Evolutionary conservation across 164 flowering plant species (phyloP).

Genomic region (Macadamia tetraphylla): DNA sequence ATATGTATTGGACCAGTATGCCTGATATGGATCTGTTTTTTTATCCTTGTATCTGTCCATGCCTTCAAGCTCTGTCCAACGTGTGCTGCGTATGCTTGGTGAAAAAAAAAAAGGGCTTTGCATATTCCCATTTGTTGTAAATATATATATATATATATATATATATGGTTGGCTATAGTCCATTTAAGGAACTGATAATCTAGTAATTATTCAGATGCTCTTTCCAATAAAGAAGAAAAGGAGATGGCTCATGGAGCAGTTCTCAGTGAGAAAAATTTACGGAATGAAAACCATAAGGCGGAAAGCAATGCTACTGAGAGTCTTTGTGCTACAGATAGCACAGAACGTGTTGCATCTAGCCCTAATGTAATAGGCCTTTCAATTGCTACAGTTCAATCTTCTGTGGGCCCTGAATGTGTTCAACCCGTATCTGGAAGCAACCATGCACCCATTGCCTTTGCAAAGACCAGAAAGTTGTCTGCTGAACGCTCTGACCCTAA

Average conservation of each 20-base stretch:
- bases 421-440: constrained; percentile 51
- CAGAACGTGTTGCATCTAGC: constrained; percentile 51
- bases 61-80: background rate
- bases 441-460: constrained; percentile 43
- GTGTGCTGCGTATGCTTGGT: background rate
- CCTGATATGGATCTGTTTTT: no score
- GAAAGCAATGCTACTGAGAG: constrained; percentile 22
- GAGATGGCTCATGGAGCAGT: constrained; percentile 29
- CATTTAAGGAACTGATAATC: constrained; percentile 7
- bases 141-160: background rate
- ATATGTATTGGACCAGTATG: no score
- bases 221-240: constrained; percentile 24
- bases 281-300: constrained; percentile 21
- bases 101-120: background rate
- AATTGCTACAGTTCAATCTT: constrained; percentile 52
- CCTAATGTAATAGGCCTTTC: constrained; percentile 39
- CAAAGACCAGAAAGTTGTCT: constrained; percentile 72
- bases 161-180: background rate
- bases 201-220: constrained; percentile 23
- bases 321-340: constrained; percentile 28
- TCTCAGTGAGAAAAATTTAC: constrained; percentile 30
- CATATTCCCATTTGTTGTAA: background rate
- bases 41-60: no score
- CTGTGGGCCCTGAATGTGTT: constrained; percentile 54
- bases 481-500: constrained; percentile 71